Percentiles rank a stretch among this genome's conserved stretches.
phyloP scores from a whole-genome alignment of 169 alveolate genomes.

The Cyclospora cayetanensis region DNA sequence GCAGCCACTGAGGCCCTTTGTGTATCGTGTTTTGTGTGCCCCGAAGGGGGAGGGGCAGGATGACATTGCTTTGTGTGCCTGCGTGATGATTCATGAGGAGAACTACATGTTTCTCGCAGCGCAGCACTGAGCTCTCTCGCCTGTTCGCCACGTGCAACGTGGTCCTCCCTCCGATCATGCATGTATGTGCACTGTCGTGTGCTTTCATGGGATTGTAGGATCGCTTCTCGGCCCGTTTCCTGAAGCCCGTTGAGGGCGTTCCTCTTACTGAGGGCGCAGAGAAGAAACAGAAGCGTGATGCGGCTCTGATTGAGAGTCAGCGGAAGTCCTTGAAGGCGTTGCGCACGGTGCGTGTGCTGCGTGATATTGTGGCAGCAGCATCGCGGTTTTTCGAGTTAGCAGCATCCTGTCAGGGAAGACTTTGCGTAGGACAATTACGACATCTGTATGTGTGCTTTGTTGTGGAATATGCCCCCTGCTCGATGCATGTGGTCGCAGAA shows the following conservation, averaged over 20 bases:
- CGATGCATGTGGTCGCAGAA: no score
- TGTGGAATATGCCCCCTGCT: no score
- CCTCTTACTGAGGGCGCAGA: constrained; percentile 74
- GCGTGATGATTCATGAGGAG: no score
- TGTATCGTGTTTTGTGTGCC: no score
- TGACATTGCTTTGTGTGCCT: no score
- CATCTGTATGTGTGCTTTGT: background rate
- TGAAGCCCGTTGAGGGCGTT: constrained; percentile 71
- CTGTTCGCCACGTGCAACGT: no score
- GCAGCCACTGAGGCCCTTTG: no score
- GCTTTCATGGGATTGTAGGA: constrained; percentile 7
- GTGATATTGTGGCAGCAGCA: background rate
- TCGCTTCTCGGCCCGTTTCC: constrained; percentile 61
- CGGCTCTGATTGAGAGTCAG: constrained; percentile 64
- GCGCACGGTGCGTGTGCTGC: constrained; percentile 40
- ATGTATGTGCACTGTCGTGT: background rate
- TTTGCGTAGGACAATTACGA: constrained; percentile 42
- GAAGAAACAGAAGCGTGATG: constrained; percentile 73
- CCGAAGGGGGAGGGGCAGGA: no score
- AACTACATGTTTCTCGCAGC: no score
- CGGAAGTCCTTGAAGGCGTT: constrained; percentile 68
- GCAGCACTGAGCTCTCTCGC: no score
- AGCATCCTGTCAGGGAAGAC: constrained; percentile 42
- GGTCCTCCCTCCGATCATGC: no score
- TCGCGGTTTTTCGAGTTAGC: background rate